These are phyloP conservation scores for Flueggea neowawraea DNA, from an alignment of 441 rosid genomes.

Conservation along the genomic window DNA sequence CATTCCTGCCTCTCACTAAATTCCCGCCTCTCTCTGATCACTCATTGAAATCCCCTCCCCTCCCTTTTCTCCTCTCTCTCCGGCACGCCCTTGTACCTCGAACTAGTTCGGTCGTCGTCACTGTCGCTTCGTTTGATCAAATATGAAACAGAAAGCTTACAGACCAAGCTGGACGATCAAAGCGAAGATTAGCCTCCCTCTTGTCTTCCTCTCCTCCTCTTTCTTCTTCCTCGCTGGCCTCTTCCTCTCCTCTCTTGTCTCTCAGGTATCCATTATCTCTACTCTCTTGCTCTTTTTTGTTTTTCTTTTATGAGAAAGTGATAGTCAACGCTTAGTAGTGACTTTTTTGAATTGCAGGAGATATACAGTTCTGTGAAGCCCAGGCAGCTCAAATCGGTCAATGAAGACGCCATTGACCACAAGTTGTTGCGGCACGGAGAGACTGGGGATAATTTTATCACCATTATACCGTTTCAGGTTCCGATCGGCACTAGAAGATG, in stretches of 20 bases:
- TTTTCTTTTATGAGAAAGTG: background rate
- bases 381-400: conserved; percentile 33
- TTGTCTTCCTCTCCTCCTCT: conserved; percentile 33
- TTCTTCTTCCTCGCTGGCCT: conserved; percentile 54
- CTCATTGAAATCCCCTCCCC: too few species aligned
- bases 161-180: conserved; percentile 29
- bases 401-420: conserved; percentile 17
- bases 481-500: background rate
- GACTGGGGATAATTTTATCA: conserved; percentile 49
- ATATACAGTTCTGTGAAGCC: conserved; percentile 12
- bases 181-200: conserved; percentile 35
- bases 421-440: conserved; percentile 33
- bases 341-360: conserved; percentile 11
- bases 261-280: conserved; percentile 27
- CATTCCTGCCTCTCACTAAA: too few species aligned
- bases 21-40: too few species aligned
- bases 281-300: background rate
- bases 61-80: too few species aligned
- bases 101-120: too few species aligned
- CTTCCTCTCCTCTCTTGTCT: conserved; percentile 34
- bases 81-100: too few species aligned
- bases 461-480: conserved; percentile 65
- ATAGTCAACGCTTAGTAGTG: background rate
- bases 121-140: background rate
- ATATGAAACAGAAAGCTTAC: conserved; percentile 28